A percentile compares a stretch with the other conserved stretches of the same genome.
These are phyloP conservation scores for Trichosanthes cucumerina DNA, from an alignment of 306 rosid genomes.

Conservation along the genomic window DNA sequence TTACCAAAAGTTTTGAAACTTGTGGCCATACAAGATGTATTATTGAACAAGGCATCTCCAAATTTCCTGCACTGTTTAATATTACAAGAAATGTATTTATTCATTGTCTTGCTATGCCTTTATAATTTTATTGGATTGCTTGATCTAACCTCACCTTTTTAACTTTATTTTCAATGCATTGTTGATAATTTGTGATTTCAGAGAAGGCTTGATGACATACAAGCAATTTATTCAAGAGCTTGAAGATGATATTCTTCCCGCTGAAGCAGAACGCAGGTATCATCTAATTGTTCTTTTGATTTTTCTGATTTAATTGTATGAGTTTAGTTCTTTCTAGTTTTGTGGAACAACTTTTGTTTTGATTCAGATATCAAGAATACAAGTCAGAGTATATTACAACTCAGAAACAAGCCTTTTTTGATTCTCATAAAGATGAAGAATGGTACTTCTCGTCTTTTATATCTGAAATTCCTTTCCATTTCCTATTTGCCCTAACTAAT, in stretches of 20 bases:
- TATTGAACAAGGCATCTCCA: not conserved
- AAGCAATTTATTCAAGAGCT: constrained; percentile 99
- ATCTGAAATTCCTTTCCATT: not conserved
- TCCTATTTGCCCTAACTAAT: constrained; percentile 5
- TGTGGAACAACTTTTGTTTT: not conserved
- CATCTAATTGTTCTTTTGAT: constrained; percentile 12
- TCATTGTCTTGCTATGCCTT: not conserved
- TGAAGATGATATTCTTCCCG: constrained; percentile 91
- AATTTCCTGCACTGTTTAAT: not conserved
- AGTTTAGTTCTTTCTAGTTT: not conserved
- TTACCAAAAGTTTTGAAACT: not conserved
- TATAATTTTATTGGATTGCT: not conserved
- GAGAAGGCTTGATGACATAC: constrained; percentile 97
- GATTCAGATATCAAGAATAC: constrained; percentile 85
- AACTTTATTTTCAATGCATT: constrained; percentile 11
- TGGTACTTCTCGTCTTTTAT: constrained; percentile 33
- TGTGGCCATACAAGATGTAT: not conserved
- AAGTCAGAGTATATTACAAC: constrained; percentile 88
- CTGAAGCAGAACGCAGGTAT: constrained; percentile 98
- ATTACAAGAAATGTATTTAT: not conserved
- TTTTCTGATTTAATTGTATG: not conserved
- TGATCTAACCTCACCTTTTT: not conserved
- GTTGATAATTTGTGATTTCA: constrained; percentile 26
- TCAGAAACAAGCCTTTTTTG: constrained; percentile 78
- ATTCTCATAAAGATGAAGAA: constrained; percentile 88